Conservation (phyloP, 2,329 filamentous ascomycete genomes). For the Alternaria sp. region DNA sequence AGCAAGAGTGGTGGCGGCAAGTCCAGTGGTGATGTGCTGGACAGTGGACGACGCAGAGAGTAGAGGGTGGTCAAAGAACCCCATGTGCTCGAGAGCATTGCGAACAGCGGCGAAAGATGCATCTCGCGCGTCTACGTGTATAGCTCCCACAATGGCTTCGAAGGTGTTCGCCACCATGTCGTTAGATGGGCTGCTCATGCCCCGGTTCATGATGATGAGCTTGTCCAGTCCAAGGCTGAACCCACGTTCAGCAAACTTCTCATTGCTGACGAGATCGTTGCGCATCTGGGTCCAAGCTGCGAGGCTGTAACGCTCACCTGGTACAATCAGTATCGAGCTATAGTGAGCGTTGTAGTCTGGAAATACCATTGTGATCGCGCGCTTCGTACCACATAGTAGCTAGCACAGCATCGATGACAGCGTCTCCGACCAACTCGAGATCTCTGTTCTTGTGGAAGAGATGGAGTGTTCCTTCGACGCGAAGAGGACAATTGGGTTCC, state of each 20-base stretch:
- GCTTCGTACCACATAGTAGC: neutral
- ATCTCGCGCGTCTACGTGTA: neutral
- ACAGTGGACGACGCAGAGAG: neutral
- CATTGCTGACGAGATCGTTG: neutral
- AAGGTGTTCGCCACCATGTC: neutral
- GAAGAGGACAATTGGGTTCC: neutral
- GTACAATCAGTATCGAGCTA: neutral
- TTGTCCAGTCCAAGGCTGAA: neutral
- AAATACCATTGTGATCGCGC: neutral
- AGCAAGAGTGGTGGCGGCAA: neutral
- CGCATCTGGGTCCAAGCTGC: neutral
- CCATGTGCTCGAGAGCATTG: conserved; percentile 7
- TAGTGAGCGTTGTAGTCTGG: no score
- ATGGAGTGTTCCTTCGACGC: neutral
- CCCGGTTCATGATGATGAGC: neutral
- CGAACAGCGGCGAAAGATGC: neutral
- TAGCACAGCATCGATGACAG: neutral
- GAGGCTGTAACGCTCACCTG: neutral
- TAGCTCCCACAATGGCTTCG: conserved; percentile 2
- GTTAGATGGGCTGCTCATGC: neutral
- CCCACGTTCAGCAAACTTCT: neutral
- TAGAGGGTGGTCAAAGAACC: conserved; percentile 4
- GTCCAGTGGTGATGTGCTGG: neutral
- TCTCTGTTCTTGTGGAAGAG: neutral
- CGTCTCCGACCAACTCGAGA: neutral